A percentile compares a stretch with the other conserved stretches of the same genome.
Conservation (phyloP, 352 stramenopile genomes). For the Thraustotheca clavata region DNA sequence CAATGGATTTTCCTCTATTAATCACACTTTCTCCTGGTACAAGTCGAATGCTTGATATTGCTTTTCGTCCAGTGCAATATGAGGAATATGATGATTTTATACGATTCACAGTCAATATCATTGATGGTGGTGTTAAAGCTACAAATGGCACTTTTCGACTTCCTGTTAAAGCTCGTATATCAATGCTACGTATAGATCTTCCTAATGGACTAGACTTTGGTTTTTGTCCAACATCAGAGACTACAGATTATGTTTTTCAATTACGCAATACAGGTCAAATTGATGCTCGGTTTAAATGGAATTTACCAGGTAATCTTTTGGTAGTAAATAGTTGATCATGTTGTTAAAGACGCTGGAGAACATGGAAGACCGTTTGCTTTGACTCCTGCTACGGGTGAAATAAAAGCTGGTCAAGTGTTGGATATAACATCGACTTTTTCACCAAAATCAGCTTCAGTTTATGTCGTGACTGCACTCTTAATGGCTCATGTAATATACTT, state of each 20-base stretch:
- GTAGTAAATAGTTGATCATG: background rate
- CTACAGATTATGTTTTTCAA: constrained; percentile 51
- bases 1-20: constrained; percentile 87
- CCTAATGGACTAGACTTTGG: constrained; percentile 75
- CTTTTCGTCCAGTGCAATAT: constrained; percentile 82
- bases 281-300: constrained; percentile 79
- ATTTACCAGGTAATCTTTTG: constrained; percentile 32
- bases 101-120: constrained; percentile 81
- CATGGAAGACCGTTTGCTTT: constrained; percentile 73
- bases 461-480: constrained; percentile 71
- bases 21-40: constrained; percentile 86
- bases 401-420: constrained; percentile 51
- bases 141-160: constrained; percentile 77
- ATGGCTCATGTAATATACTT: constrained; percentile 50
- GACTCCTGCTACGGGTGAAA: constrained; percentile 47
- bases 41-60: constrained; percentile 74
- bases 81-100: constrained; percentile 91
- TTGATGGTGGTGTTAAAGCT: constrained; percentile 58
- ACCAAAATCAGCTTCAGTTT: constrained; percentile 68
- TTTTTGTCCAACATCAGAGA: constrained; percentile 85
- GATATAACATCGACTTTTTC: constrained; percentile 68
- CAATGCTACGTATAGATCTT: constrained; percentile 48
- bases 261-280: constrained; percentile 86
- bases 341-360: constrained; percentile 32
- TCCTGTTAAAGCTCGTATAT: constrained; percentile 75